Base-by-base conservation (phyloP, 2,329 filamentous ascomycete species). In the Aspergillus sojae region DNA sequence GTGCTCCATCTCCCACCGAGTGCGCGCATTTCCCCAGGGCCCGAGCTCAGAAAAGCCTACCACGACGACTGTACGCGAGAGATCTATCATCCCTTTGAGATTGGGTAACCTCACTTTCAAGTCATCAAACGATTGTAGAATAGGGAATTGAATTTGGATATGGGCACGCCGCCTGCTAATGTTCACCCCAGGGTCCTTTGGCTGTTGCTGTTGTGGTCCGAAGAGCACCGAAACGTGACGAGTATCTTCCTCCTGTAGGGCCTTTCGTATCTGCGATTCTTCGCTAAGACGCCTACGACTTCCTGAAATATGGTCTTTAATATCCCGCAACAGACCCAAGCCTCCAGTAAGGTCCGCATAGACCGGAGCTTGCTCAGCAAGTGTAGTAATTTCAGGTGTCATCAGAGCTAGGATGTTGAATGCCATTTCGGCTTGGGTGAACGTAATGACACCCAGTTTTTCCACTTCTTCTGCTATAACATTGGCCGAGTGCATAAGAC, bases 1-100 rank as follows among this genome's bases (percentile, higher is more conserved):
- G 1, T 95, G 93, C 79, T 99, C 95, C 93, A 99, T 99, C 83
- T 99, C 94, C 95, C 95, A 99, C 67, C 95, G 89, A 53, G 95
- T 98, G 73, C 95, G 90, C 6, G 95, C 93, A 84, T 98, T 99
- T 83, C 95, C 95, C 95, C 95, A 99, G 9, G 95, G 95, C 16
- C 82, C 76, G 26, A 76, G 64, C 63, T 82, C 80, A 1, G 75
- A 72, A 62, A 76, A 81, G 2, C 80, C 80, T 2, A 75, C 74
- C 0, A 81, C 72, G 1, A 82, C 80, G 1, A 79, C 76, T 5
- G 76, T 72, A 14, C 70, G 70, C 7, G 74, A 72, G 4, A 80
- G 72, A 59, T 81, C 76, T 2, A 79, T 70, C 77, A 81, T 80
- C 5, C 74, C 75, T n/a, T 68, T 9, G 72, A 68, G 54, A 58